A percentile compares a stretch with the other conserved stretches of the same genome.
These are phyloP conservation scores for Royoungia palumana DNA, from an alignment of 768 basidiomycete species.

Conservation along the genomic window DNA sequence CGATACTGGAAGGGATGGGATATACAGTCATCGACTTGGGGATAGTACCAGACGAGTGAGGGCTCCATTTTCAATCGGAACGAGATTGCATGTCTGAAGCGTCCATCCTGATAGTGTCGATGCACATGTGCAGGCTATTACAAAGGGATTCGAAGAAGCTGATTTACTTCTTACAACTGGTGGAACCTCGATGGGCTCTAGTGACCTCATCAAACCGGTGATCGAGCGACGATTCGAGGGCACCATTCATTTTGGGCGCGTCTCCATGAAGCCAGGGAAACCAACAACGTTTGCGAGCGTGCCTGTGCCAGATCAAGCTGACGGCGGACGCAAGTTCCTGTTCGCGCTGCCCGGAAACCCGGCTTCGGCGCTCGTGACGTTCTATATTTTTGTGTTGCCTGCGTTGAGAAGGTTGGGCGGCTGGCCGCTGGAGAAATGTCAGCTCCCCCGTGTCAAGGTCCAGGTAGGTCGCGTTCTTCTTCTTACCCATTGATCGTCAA, in stretches of 20 bases:
- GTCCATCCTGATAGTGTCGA: constrained; percentile 35
- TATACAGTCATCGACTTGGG: constrained; percentile 80
- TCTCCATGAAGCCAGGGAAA: constrained; percentile 81
- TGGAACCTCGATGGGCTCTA: constrained; percentile 89
- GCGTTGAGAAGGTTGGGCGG: constrained; percentile 72
- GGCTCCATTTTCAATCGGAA: background rate
- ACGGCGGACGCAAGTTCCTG: constrained; percentile 50
- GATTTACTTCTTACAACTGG: constrained; percentile 85
- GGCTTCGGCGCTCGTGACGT: constrained; percentile 82
- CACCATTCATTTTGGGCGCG: constrained; percentile 81
- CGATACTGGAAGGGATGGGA: constrained; percentile 67
- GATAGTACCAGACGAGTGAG: constrained; percentile 72
- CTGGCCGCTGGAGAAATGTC: constrained; percentile 49
- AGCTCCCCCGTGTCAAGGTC: constrained; percentile 61
- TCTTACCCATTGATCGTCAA: background rate
- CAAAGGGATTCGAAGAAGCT: constrained; percentile 53
- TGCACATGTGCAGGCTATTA: constrained; percentile 56
- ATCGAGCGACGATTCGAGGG: constrained; percentile 78
- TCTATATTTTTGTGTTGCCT: constrained; percentile 81
- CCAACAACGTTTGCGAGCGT: constrained; percentile 89
- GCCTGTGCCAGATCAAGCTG: constrained; percentile 36
- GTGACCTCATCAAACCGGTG: constrained; percentile 83
- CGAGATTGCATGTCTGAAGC: background rate
- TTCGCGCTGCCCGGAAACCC: constrained; percentile 92
- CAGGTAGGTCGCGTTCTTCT: constrained; percentile 44